phyloP scores from a whole-genome alignment of 345 rosid species.

The Anastatica hierochuntica region DNA sequence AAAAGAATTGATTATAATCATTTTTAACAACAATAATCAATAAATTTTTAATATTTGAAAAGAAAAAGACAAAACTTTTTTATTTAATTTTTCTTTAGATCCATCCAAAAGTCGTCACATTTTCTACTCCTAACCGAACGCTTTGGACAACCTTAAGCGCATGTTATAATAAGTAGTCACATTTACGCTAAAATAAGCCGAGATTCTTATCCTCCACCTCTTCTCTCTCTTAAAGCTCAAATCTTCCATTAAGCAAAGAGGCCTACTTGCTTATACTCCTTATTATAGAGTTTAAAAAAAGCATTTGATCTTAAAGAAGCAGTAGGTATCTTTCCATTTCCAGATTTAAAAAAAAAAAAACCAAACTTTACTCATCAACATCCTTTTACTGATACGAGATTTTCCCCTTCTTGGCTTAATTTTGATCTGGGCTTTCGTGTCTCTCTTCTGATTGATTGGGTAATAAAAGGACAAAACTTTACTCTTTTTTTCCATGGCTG shows the following conservation, averaged over 20 bases:
- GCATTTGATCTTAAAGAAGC: slow-evolving; percentile 3
- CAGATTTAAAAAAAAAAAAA: too few relatives aligned
- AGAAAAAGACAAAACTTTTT: too few relatives aligned
- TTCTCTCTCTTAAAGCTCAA: background rate
- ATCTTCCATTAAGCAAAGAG: too few relatives aligned
- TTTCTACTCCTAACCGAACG: background rate
- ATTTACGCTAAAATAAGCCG: slow-evolving; percentile 1
- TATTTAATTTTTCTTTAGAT: background rate
- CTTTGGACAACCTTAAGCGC: background rate
- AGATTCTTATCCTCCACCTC: slow-evolving; percentile 20
- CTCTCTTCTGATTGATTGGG: slow-evolving; percentile 1
- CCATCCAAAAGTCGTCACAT: slow-evolving; percentile 20
- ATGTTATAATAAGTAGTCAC: background rate
- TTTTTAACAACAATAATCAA: too few relatives aligned
- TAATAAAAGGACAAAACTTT: background rate
- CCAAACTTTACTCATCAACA: slow-evolving; percentile 1
- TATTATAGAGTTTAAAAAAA: too few relatives aligned
- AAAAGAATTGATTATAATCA: too few relatives aligned
- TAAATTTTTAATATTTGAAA: too few relatives aligned
- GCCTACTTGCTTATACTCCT: background rate
- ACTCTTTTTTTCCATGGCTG: slow-evolving; percentile 47
- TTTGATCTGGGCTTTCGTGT: slow-evolving; percentile 21
- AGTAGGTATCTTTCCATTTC: slow-evolving; percentile 19
- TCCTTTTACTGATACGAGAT: slow-evolving; percentile 2
- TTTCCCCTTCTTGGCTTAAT: slow-evolving; percentile 3